Conservation (phyloP, 768 basidiomycete genomes). For the Coprinopsis cinerea region DNA sequence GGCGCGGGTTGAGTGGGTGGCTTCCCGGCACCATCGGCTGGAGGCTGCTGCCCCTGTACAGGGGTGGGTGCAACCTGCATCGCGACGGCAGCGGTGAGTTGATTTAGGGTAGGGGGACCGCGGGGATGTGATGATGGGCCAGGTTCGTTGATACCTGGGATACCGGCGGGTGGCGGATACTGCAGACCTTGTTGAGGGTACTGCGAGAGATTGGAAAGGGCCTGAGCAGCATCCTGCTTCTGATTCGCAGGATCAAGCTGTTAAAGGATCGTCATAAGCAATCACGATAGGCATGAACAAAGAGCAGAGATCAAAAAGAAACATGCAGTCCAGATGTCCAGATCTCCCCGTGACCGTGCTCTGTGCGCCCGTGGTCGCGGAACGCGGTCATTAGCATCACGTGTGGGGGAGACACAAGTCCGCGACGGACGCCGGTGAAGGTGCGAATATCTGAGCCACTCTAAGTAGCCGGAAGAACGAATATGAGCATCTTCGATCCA, state of each 20-base stretch:
- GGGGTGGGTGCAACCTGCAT: slow-evolving; percentile 37
- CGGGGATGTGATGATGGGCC: slow-evolving; percentile 71
- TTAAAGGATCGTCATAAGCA: too few relatives aligned
- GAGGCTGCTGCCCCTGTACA: slow-evolving; percentile 16
- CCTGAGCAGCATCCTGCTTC: slow-evolving; percentile 59
- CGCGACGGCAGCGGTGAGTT: slow-evolving; percentile 44
- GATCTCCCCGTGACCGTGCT: slow-evolving; percentile 15
- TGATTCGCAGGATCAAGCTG: slow-evolving; percentile 44
- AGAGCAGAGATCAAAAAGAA: slow-evolving; percentile 11
- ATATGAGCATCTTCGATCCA: slow-evolving; percentile 5
- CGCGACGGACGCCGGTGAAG: slow-evolving; percentile 17
- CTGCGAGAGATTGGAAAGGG: slow-evolving; percentile 49
- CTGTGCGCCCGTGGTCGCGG: slow-evolving; percentile 23
- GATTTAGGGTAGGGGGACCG: slow-evolving; percentile 59
- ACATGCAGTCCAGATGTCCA: neutral
- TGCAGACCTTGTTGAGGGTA: slow-evolving; percentile 26
- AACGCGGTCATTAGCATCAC: slow-evolving; percentile 27
- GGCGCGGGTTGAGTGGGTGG: neutral
- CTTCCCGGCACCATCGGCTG: slow-evolving; percentile 8
- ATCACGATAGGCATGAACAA: neutral
- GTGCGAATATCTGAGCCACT: neutral
- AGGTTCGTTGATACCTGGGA: slow-evolving; percentile 56
- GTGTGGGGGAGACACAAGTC: slow-evolving; percentile 18
- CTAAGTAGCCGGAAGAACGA: slow-evolving; percentile 8
- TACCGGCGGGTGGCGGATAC: slow-evolving; percentile 25